A percentile compares a stretch with the other conserved stretches of the same genome.
Evolutionary conservation across 495 filamentous ascomycete genomes (phyloP).

Genomic region (Aspergillus bertholletiae): DNA sequence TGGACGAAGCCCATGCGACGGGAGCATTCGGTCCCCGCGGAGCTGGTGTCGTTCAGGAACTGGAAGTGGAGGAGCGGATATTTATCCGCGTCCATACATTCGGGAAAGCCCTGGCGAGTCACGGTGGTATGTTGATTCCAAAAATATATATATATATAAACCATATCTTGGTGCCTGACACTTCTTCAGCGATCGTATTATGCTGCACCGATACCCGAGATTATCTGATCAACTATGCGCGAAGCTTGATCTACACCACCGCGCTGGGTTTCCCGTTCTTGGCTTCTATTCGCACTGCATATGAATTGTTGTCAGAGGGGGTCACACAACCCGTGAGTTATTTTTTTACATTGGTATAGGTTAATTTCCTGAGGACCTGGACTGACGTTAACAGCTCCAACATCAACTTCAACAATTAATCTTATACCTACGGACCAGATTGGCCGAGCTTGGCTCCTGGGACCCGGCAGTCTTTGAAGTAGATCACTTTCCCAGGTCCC

Average conservation of each 20-base stretch:
- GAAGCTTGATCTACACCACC: constrained; percentile 46
- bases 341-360: neutral
- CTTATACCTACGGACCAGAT: constrained; percentile 30
- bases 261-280: constrained; percentile 47
- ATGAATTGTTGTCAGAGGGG: constrained; percentile 39
- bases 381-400: constrained; percentile 27
- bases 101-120: constrained; percentile 70
- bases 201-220: constrained; percentile 38
- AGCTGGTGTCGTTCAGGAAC: constrained; percentile 61
- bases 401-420: constrained; percentile 35
- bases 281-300: constrained; percentile 43
- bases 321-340: constrained; percentile 36
- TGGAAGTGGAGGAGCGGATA: constrained; percentile 62
- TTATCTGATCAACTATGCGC: constrained; percentile 46
- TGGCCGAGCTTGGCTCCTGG: constrained; percentile 22
- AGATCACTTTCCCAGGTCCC: constrained; percentile 39
- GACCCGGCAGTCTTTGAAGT: constrained; percentile 32
- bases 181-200: constrained; percentile 38
- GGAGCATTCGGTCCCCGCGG: constrained; percentile 63
- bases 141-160: too few relatives aligned
- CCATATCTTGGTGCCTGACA: neutral
- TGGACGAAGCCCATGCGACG: constrained; percentile 78
- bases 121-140: constrained; percentile 56
- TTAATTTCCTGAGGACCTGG: neutral
- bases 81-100: constrained; percentile 73